A percentile compares a stretch with the other conserved stretches of the same genome.
These are phyloP conservation scores for Mortierella sp. DNA, from an alignment of 371 early-diverging fungal species.

Conservation along the genomic window DNA sequence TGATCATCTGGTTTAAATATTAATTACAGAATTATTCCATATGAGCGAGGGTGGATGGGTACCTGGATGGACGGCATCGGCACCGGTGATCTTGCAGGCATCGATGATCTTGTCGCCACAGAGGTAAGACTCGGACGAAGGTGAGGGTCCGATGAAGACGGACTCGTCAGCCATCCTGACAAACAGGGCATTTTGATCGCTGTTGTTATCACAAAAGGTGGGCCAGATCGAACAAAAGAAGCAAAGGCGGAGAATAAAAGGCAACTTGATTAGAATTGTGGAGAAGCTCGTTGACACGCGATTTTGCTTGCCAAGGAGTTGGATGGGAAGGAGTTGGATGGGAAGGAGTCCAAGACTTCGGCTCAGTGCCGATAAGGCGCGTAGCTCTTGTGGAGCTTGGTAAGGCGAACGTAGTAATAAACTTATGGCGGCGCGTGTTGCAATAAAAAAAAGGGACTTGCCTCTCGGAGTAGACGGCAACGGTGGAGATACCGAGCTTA, in stretches of 20 bases:
- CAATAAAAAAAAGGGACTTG: slow-evolving; percentile 16
- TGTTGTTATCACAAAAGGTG: slow-evolving; percentile 56
- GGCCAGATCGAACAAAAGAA: background rate
- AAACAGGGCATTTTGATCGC: slow-evolving; percentile 87
- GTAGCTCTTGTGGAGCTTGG: background rate
- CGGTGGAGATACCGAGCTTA: slow-evolving; percentile 77
- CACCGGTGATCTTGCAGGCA: slow-evolving; percentile 72
- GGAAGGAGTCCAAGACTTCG: background rate
- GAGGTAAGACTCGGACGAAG: slow-evolving; percentile 82
- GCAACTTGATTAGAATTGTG: slow-evolving; percentile 2
- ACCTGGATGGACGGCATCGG: slow-evolving; percentile 87
- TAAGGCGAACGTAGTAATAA: background rate
- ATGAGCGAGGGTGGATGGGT: background rate
- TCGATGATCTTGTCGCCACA: slow-evolving; percentile 74
- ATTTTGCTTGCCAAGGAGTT: background rate
- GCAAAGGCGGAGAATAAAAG: slow-evolving; percentile 4
- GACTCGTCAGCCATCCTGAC: slow-evolving; percentile 91
- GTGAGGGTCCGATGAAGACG: slow-evolving; percentile 78
- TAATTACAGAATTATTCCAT: background rate
- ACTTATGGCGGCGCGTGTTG: background rate
- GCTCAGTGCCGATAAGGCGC: background rate
- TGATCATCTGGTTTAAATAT: background rate
- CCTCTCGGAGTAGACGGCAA: slow-evolving; percentile 81
- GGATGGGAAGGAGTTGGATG: background rate
- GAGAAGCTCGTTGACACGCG: slow-evolving; percentile 8